phyloP scores from a whole-genome alignment of 192 early-diverging fungal species.

The Coemansia sp. region DNA sequence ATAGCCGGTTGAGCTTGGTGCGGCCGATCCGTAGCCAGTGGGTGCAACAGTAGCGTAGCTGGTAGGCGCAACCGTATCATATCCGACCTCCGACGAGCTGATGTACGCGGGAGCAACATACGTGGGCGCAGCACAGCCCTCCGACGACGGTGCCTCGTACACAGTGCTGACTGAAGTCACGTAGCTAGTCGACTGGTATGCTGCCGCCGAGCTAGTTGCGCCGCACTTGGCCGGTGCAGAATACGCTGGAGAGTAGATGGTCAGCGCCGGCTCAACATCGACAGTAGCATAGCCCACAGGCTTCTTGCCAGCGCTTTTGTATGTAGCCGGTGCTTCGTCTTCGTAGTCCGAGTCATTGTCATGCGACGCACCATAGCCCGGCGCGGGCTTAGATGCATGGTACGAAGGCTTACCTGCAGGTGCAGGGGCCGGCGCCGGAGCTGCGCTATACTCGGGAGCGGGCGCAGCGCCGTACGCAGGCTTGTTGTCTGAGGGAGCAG shows the following conservation, averaged over 20 bases:
- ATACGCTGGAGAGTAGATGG: constrained; percentile 3
- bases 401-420: constrained; percentile 2
- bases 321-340: not conserved
- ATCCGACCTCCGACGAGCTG: not conserved
- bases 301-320: not conserved
- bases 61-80: not conserved
- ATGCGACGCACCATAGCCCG: constrained; percentile 1
- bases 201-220: constrained; percentile 4
- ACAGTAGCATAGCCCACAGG: not conserved
- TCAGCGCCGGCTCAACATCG: constrained; percentile 6
- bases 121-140: not conserved
- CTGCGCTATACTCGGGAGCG: not conserved
- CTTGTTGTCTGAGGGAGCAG: not conserved
- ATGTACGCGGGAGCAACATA: not conserved
- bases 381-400: not conserved
- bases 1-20: not conserved
- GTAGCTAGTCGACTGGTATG: constrained; percentile 14
- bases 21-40: not conserved
- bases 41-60: not conserved
- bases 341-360: constrained; percentile 2
- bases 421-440: no score
- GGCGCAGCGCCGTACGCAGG: not conserved
- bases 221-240: not conserved
- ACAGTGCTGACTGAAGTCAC: constrained; percentile 32
- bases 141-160: not conserved